Evolutionary conservation across 2,329 filamentous ascomycete species (phyloP).

Genomic region (Nannizzia gypsea): DNA sequence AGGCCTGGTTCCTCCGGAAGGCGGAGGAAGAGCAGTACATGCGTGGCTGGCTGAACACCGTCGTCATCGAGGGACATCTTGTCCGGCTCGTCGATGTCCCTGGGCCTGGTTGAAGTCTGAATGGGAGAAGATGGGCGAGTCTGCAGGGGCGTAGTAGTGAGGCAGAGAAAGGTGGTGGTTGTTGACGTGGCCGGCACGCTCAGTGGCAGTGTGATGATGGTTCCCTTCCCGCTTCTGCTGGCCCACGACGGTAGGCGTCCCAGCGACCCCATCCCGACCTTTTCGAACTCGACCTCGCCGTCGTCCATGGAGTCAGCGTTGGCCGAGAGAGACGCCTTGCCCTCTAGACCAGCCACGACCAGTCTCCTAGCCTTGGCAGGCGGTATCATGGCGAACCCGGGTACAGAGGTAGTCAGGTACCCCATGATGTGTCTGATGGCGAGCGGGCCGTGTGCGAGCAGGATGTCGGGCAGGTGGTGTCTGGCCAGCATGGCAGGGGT

Average conservation of each 20-base stretch:
- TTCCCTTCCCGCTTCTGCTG: slow-evolving; percentile 35
- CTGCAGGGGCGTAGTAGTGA: slow-evolving; percentile 50
- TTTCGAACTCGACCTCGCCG: slow-evolving; percentile 56
- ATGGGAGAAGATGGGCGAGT: slow-evolving; percentile 65
- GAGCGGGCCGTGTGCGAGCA: slow-evolving; percentile 77
- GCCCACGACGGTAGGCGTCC: slow-evolving; percentile 69
- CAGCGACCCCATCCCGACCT: slow-evolving; percentile 96
- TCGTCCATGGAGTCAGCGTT: slow-evolving; percentile 45
- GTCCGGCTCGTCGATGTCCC: slow-evolving; percentile 68
- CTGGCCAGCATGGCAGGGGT: slow-evolving; percentile 76
- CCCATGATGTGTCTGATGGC: slow-evolving; percentile 94
- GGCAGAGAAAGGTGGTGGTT: slow-evolving; percentile 31
- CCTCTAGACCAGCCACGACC: slow-evolving; percentile 85
- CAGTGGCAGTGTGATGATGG: slow-evolving; percentile 22
- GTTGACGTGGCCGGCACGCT: slow-evolving; percentile 31
- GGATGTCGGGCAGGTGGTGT: slow-evolving; percentile 78
- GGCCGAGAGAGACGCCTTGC: slow-evolving; percentile 47
- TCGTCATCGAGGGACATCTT: slow-evolving; percentile 75
- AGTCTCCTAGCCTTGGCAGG: slow-evolving; percentile 81
- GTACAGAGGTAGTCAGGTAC: slow-evolving; percentile 83
- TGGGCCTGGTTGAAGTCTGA: slow-evolving; percentile 50
- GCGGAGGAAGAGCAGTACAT: slow-evolving; percentile 64
- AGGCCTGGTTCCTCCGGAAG: slow-evolving; percentile 42
- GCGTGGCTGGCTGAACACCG: slow-evolving; percentile 45
- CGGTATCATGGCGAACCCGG: slow-evolving; percentile 79